Evolutionary conservation across 306 rosid species (phyloP).

Genomic region (Prunus mira): DNA sequence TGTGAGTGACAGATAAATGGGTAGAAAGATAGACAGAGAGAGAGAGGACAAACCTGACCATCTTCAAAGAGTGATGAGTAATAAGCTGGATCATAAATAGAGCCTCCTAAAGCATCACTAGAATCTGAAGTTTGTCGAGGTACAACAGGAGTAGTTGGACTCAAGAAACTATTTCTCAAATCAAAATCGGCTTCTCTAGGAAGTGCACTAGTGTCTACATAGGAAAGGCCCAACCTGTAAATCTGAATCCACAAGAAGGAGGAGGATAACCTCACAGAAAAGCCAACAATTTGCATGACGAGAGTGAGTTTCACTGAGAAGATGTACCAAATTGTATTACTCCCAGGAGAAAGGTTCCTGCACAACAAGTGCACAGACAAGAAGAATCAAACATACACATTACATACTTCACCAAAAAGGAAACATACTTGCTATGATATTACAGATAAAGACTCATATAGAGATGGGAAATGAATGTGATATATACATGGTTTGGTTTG

Average conservation of each 20-base stretch:
- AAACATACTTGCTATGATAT: no score
- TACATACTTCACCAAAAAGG: not conserved
- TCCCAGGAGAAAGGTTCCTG: conserved; percentile 66
- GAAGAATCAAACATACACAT: not conserved
- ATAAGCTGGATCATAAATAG: conserved; percentile 80
- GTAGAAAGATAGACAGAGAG: not conserved
- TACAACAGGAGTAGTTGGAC: conserved; percentile 66
- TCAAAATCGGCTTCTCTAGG: conserved; percentile 65
- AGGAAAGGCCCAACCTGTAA: conserved; percentile 84
- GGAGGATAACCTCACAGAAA: conserved; percentile 67
- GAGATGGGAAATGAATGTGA: not conserved
- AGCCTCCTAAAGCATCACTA: conserved; percentile 85
- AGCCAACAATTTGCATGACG: conserved; percentile 74
- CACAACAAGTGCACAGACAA: conserved; percentile 10
- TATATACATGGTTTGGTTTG: no score
- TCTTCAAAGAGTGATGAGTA: conserved; percentile 86
- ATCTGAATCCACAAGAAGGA: conserved; percentile 92
- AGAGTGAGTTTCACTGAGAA: conserved; percentile 86
- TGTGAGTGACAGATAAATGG: not conserved
- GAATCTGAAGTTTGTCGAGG: conserved; percentile 63
- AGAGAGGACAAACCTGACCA: conserved; percentile 30
- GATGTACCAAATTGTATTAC: conserved; percentile 42
- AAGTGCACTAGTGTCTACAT: conserved; percentile 39
- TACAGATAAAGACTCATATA: not conserved
- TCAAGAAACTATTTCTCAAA: conserved; percentile 77